phyloP scores from a whole-genome alignment of 495 filamentous ascomycete species.

The Aspergillus ellipticus region DNA sequence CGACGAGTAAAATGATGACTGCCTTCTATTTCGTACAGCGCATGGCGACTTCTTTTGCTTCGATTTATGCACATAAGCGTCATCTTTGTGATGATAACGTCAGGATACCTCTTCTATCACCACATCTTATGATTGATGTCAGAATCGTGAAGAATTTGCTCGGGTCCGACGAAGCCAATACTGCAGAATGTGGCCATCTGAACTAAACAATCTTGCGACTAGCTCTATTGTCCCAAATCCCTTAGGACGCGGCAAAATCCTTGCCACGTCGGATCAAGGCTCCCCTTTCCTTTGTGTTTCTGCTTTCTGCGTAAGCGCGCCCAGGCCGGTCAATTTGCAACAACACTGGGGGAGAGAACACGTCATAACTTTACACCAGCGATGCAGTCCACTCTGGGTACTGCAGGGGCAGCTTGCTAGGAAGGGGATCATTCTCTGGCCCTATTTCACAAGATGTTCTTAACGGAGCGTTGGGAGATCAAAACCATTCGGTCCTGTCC shows the following conservation, averaged over 20 bases:
- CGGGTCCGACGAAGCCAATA: neutral
- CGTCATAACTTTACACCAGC: slow-evolving; percentile 47
- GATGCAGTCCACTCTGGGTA: slow-evolving; percentile 64
- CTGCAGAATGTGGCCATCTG: neutral
- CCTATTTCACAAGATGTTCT: slow-evolving; percentile 45
- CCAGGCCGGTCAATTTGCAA: neutral
- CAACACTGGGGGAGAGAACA: neutral
- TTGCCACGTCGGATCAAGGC: neutral
- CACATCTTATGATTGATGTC: neutral
- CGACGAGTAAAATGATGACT: slow-evolving; percentile 21
- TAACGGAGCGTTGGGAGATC: slow-evolving; percentile 78
- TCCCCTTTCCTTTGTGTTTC: neutral
- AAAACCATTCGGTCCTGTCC: slow-evolving; percentile 25
- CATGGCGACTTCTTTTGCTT: slow-evolving; percentile 9
- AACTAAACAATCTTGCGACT: neutral
- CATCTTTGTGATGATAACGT: neutral
- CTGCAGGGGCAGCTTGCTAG: slow-evolving; percentile 58
- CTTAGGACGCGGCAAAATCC: neutral
- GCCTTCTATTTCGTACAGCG: slow-evolving; percentile 10
- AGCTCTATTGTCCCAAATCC: neutral
- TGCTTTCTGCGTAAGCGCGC: neutral
- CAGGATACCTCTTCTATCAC: neutral
- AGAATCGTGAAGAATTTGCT: neutral
- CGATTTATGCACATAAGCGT: neutral
- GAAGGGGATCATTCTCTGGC: slow-evolving; percentile 33